A percentile compares a stretch with the other conserved stretches of the same genome.
These are phyloP conservation scores for Grigorovia yakushimaensis DNA, from an alignment of 805 yeast genomes.

Conservation along the genomic window DNA sequence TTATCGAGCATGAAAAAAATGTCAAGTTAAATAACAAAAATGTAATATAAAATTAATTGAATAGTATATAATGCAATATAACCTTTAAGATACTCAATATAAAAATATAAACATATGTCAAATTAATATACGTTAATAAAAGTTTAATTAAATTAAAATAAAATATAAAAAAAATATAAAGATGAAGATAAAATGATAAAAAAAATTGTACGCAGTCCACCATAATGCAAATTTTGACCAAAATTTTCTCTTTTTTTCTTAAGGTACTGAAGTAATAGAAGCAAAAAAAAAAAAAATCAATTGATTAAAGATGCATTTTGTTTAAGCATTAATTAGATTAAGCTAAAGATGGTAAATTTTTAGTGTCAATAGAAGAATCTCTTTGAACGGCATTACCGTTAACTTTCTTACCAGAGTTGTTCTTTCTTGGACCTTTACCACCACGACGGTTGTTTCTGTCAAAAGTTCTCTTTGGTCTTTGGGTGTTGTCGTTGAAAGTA, in stretches of 20 bases:
- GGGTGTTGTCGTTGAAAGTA: conserved; percentile 46
- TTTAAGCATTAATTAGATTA: conserved; percentile 13
- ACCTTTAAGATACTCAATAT: not conserved
- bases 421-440: conserved; percentile 22
- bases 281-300: not conserved
- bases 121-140: not conserved
- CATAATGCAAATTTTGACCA: not conserved
- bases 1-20: too few species aligned
- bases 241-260: too few species aligned
- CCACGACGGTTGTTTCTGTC: conserved; percentile 27
- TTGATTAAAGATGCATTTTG: not conserved
- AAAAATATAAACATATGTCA: not conserved
- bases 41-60: too few species aligned
- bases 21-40: too few species aligned
- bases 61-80: not conserved
- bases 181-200: not conserved
- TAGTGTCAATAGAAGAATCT: conserved; percentile 41
- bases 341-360: conserved; percentile 66
- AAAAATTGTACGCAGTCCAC: conserved; percentile 5
- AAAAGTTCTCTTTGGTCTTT: conserved; percentile 25
- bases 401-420: conserved; percentile 11
- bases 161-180: not conserved
- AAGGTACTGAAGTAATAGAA: not conserved
- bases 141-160: conserved; percentile 2
- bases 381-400: conserved; percentile 22